Evolutionary conservation across 2,329 filamentous ascomycete genomes (phyloP).

Genomic region (Penicillium polonicum): DNA sequence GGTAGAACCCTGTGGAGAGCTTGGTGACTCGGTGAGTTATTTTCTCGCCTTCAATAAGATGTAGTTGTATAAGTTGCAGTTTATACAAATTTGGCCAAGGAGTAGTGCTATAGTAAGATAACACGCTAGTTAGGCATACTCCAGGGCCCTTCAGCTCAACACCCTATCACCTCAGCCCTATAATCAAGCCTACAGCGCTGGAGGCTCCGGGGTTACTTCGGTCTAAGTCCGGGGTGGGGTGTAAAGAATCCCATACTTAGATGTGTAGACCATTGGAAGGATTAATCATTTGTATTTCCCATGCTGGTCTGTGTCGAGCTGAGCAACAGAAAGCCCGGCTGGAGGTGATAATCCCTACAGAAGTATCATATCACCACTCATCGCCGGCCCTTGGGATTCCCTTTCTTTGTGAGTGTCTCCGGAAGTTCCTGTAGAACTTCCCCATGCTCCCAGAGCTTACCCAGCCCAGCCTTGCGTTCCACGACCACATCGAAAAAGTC

Average conservation of each 20-base stretch:
- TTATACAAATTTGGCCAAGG: no score
- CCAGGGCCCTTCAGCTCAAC: no score
- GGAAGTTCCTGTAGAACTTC: conserved; percentile 52
- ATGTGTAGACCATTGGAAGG: neutral
- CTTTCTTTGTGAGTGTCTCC: conserved; percentile 42
- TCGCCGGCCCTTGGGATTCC: conserved; percentile 31
- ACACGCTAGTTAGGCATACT: no score
- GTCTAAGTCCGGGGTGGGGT: no score
- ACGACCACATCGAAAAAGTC: conserved; percentile 72
- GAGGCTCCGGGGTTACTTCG: neutral
- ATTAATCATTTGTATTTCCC: neutral
- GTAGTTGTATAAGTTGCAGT: neutral
- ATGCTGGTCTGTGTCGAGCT: neutral
- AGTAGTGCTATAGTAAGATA: neutral
- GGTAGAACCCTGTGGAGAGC: neutral
- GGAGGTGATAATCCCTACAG: neutral
- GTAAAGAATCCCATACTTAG: neutral
- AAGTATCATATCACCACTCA: neutral
- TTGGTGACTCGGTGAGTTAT: neutral
- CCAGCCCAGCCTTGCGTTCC: conserved; percentile 69
- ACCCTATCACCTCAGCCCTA: no score
- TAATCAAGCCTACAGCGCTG: no score
- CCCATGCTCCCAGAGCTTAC: conserved; percentile 65
- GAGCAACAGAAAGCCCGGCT: neutral
- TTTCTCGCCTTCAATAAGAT: neutral